Conservation (phyloP, 352 stramenopile species). For the Elongisporangium prolatum region DNA sequence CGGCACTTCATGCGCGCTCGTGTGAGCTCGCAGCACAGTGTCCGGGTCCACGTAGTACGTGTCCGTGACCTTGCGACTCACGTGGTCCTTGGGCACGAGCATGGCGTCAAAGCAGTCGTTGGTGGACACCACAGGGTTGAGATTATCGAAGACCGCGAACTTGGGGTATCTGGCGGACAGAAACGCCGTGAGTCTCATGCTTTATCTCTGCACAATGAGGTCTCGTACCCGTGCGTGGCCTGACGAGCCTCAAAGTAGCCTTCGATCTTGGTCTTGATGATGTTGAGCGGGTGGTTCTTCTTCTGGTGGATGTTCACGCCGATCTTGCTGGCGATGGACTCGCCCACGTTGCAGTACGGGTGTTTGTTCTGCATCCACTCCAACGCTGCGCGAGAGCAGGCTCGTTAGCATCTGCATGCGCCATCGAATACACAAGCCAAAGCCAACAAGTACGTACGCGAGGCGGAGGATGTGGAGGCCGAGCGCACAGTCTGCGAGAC, state of each 20-base stretch:
- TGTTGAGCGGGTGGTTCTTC: slow-evolving; percentile 87
- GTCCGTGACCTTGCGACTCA: slow-evolving; percentile 82
- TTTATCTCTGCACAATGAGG: neutral
- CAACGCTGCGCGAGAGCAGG: slow-evolving; percentile 25
- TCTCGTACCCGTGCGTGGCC: slow-evolving; percentile 33
- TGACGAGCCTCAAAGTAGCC: slow-evolving; percentile 84
- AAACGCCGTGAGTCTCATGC: neutral
- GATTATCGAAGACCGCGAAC: slow-evolving; percentile 82
- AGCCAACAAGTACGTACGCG: neutral
- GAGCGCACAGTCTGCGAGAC: neutral
- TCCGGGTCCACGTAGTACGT: slow-evolving; percentile 88
- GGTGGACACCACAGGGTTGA: slow-evolving; percentile 83
- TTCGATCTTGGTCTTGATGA: slow-evolving; percentile 93
- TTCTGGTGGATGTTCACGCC: slow-evolving; percentile 83
- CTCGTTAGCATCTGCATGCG: neutral
- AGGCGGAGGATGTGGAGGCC: neutral
- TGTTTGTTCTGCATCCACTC: slow-evolving; percentile 73
- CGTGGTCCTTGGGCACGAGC: slow-evolving; percentile 89
- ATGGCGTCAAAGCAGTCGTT: slow-evolving; percentile 91
- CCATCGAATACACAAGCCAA: neutral
- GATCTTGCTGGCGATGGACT: slow-evolving; percentile 86
- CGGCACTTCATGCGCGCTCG: slow-evolving; percentile 91
- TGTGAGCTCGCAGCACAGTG: slow-evolving; percentile 86
- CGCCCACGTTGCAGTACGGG: slow-evolving; percentile 84
- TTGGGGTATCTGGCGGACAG: slow-evolving; percentile 48